Evolutionary conservation across 306 rosid genomes (phyloP), one percentile per base, ranked within the genome.

Genomic region (Pyrus bretschneideri): DNA sequence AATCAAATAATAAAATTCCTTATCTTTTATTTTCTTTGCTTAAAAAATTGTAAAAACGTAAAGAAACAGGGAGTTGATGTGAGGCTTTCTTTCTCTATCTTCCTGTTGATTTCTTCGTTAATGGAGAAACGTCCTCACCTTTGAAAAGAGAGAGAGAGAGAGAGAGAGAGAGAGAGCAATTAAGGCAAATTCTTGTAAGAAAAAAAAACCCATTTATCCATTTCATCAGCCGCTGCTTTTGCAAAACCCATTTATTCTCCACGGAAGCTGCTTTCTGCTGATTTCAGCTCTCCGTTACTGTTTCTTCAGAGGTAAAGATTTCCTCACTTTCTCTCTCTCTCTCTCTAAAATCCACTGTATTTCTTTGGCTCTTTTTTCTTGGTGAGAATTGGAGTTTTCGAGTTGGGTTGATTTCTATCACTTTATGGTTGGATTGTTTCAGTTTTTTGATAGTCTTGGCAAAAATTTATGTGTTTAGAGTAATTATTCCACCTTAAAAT

Each of bases 291-390:
- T 65, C 45, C 35, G 55, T 11, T 52, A 15, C 76, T 58, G 64
- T 42, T 5, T 66, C 44, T 85, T 81, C 79, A 21, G 17, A 79
- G 87, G 91, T 76, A 74, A 76, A 54, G 15, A 5, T 25, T 52
- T 12, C 13, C 7, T 13, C 60, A 1, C 42, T 38, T 38, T 42
- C 59, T 62, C n/a, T 21, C 66, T 60, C 11, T 61, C 5, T 60
- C 35, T 61, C 5, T 61, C 27, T 17, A 13, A 63, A 31, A 31
- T 30, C 22, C 68, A 61, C 22, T 78, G 74, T 80, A 1, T 27
- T 31, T 64, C 31, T 22, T 9, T 54, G 9, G 73, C 55, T 68
- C 19, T 12, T n/a, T 40, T 13, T 61, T 12, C 40, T 65, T 45
- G 60, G 6, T 10, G 22, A 68, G 40, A n/a, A 61, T 76, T 59